Evolutionary conservation across 1,139 yeast genomes (phyloP).

Genomic region (Pichia sp.): DNA sequence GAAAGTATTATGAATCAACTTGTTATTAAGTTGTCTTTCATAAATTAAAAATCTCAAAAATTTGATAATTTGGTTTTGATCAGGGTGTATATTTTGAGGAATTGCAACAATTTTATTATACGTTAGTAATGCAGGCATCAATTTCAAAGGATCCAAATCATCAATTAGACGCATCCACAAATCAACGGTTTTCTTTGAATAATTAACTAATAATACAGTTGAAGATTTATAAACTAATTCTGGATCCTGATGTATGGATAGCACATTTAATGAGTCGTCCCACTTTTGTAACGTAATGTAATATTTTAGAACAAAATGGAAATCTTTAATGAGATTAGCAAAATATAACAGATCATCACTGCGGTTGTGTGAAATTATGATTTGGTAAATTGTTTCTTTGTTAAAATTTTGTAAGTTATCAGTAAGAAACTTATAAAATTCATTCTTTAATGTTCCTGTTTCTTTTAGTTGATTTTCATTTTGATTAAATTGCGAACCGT

Average conservation of each 20-base stretch:
- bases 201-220: constrained; percentile 58
- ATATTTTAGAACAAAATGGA: constrained; percentile 59
- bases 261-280: constrained; percentile 60
- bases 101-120: constrained; percentile 47
- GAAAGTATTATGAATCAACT: constrained; percentile 62
- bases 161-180: constrained; percentile 63
- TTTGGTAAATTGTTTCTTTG: constrained; percentile 62
- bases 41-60: constrained; percentile 58
- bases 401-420: constrained; percentile 49
- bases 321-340: constrained; percentile 66
- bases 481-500: constrained; percentile 16
- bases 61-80: constrained; percentile 58
- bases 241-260: constrained; percentile 43
- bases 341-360: constrained; percentile 57
- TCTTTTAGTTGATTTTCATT: constrained; percentile 13
- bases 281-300: constrained; percentile 68
- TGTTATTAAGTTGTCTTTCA: constrained; percentile 43
- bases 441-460: constrained; percentile 29
- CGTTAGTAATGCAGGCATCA: constrained; percentile 70
- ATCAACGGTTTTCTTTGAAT: constrained; percentile 66
- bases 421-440: constrained; percentile 49
- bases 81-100: constrained; percentile 27
- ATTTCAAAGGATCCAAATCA: constrained; percentile 45
- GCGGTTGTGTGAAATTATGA: constrained; percentile 61
- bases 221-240: constrained; percentile 60